Evolutionary conservation across 352 stramenopile species (phyloP).

Genomic region (Phytophthora nicotianae): DNA sequence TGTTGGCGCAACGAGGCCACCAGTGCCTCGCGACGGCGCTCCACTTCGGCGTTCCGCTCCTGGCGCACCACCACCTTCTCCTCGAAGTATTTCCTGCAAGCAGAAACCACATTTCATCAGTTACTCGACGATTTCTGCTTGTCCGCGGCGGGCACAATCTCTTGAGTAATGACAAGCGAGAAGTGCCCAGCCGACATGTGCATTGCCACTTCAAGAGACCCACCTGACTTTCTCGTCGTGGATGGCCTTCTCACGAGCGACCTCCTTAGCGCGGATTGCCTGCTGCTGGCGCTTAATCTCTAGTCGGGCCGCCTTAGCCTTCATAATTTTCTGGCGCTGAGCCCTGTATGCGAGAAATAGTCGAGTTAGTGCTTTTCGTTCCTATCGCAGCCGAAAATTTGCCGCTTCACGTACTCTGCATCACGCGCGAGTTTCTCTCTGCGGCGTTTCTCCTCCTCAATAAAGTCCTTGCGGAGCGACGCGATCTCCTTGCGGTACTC

Average conservation of each 20-base stretch:
- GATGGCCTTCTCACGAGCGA: constrained; percentile 76
- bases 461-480: constrained; percentile 74
- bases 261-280: constrained; percentile 80
- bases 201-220: constrained; percentile 12
- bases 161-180: background rate
- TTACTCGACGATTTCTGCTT: background rate
- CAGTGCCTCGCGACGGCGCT: constrained; percentile 71
- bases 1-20: constrained; percentile 67
- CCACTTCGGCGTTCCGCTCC: constrained; percentile 58
- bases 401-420: constrained; percentile 61
- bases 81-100: constrained; percentile 68
- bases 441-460: constrained; percentile 68
- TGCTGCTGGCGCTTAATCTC: constrained; percentile 90
- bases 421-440: constrained; percentile 84
- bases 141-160: background rate
- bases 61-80: constrained; percentile 83
- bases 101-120: constrained; percentile 2
- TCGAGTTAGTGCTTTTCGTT: background rate
- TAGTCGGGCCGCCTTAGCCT: constrained; percentile 86
- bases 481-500: constrained; percentile 77
- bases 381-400: background rate
- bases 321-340: constrained; percentile 85
- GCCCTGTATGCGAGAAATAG: constrained; percentile 38
- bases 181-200: background rate
- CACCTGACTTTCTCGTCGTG: constrained; percentile 81